Conservation (phyloP, 2,329 filamentous ascomycete genomes). For the Cladosporium halotolerans region DNA sequence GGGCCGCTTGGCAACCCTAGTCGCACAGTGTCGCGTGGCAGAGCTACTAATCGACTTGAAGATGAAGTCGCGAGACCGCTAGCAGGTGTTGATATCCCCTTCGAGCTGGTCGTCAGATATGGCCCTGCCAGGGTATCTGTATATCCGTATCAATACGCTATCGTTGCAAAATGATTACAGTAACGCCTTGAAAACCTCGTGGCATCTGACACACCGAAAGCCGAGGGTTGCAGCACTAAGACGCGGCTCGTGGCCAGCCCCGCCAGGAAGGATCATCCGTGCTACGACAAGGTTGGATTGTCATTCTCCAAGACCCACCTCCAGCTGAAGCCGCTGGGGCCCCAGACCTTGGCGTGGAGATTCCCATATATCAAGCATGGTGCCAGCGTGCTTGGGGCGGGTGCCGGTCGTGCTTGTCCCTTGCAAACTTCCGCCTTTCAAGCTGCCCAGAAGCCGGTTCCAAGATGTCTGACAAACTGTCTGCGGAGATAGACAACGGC, state of each 20-base stretch:
- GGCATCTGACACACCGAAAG: conserved; percentile 1
- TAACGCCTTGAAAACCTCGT: not conserved
- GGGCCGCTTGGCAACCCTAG: conserved; percentile 4
- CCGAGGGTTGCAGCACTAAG: conserved; percentile 10
- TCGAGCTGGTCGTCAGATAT: too few relatives aligned
- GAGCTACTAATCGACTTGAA: not conserved
- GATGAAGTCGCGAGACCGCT: too few relatives aligned
- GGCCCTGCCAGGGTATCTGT: too few relatives aligned
- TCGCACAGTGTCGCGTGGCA: conserved; percentile 1
- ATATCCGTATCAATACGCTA: too few relatives aligned
- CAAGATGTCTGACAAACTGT: conserved; percentile 10
- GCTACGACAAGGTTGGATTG: conserved; percentile 1
- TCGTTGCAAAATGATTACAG: not conserved
- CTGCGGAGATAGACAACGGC: conserved; percentile 3
- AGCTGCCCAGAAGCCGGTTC: conserved; percentile 4
- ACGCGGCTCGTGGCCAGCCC: conserved; percentile 4
- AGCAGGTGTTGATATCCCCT: too few relatives aligned
- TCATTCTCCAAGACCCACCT: conserved; percentile 6
- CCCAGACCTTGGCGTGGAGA: conserved; percentile 11
- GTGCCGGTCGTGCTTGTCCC: not conserved
- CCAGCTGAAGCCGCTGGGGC: conserved; percentile 5
- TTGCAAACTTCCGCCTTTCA: not conserved
- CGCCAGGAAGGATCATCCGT: conserved; percentile 3
- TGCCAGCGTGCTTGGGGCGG: conserved; percentile 6
- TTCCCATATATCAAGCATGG: conserved; percentile 6